A percentile compares a stretch with the other conserved stretches of the same genome.
These are phyloP conservation scores for Prunus yedoensis DNA, from an alignment of 331 rosid genomes.

Conservation along the genomic window DNA sequence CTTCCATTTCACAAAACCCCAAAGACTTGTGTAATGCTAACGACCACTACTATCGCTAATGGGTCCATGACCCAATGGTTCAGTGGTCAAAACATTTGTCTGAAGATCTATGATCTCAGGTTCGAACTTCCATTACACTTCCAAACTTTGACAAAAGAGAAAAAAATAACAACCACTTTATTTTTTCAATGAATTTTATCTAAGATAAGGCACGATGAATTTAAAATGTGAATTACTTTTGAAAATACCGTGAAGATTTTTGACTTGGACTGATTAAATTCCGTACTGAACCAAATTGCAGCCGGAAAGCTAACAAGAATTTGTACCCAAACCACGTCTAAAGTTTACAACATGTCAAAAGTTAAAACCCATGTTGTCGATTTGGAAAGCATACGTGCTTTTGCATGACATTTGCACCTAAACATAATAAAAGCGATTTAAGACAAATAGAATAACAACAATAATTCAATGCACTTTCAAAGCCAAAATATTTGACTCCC, in stretches of 20 bases:
- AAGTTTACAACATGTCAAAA: neutral
- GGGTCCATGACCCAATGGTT: too few species aligned
- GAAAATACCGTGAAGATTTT: neutral
- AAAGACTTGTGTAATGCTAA: neutral
- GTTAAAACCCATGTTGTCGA: neutral
- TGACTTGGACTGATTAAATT: neutral
- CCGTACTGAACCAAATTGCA: neutral
- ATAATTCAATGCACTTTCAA: neutral
- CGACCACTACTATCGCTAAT: neutral
- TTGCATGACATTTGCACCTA: neutral
- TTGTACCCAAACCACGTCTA: neutral
- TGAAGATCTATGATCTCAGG: accelerated
- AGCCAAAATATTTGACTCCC: slow-evolving; percentile 5
- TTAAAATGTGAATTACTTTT: neutral
- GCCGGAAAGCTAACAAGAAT: neutral
- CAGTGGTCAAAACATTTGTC: too few species aligned
- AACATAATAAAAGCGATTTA: neutral
- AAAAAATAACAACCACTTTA: neutral
- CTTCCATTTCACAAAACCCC: neutral
- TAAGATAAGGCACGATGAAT: neutral
- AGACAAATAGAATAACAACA: neutral
- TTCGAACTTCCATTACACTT: too few species aligned
- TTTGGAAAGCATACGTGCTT: neutral
- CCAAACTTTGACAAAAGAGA: too few species aligned
- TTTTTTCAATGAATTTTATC: neutral